Percentiles rank a stretch among this genome's conserved stretches.
Conservation (phyloP, 2,329 filamentous ascomycete species). For the Venturia aucupariae region DNA sequence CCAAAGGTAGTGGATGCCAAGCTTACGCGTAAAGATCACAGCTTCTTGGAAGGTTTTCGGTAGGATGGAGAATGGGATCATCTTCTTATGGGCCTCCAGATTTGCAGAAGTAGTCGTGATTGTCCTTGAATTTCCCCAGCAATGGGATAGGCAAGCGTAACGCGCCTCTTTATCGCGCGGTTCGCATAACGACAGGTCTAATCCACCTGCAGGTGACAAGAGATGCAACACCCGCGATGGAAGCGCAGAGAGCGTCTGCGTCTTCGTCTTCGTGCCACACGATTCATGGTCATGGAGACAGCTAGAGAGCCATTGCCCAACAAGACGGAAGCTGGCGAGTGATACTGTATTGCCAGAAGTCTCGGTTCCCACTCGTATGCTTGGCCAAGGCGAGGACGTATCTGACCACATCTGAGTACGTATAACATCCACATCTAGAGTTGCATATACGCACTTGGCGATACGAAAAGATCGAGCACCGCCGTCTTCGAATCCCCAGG, state of each 20-base stretch:
- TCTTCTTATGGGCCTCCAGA: constrained; percentile 9
- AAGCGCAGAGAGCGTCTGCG: background rate
- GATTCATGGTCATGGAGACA: constrained; percentile 1
- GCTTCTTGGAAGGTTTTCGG: constrained; percentile 29
- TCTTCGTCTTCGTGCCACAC: background rate
- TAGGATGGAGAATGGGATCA: constrained; percentile 15
- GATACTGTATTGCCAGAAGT: constrained; percentile 14
- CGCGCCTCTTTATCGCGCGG: background rate
- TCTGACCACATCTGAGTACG: background rate
- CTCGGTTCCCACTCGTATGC: background rate
- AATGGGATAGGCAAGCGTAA: constrained; percentile 17
- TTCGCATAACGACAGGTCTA: constrained; percentile 5
- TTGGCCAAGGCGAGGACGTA: background rate
- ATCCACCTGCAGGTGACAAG: background rate
- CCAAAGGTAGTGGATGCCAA: constrained; percentile 30
- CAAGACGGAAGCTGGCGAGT: background rate
- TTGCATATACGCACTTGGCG: background rate
- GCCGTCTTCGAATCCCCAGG: background rate
- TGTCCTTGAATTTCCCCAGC: constrained; percentile 15
- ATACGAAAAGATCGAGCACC: constrained; percentile 9
- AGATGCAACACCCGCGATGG: constrained; percentile 1
- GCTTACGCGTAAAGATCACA: constrained; percentile 25
- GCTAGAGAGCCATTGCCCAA: background rate
- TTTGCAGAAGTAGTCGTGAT: constrained; percentile 15
- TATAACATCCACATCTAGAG: background rate